These are phyloP conservation scores for Blepharisma undulans DNA, from an alignment of 169 alveolate genomes.

Conservation along the genomic window DNA sequence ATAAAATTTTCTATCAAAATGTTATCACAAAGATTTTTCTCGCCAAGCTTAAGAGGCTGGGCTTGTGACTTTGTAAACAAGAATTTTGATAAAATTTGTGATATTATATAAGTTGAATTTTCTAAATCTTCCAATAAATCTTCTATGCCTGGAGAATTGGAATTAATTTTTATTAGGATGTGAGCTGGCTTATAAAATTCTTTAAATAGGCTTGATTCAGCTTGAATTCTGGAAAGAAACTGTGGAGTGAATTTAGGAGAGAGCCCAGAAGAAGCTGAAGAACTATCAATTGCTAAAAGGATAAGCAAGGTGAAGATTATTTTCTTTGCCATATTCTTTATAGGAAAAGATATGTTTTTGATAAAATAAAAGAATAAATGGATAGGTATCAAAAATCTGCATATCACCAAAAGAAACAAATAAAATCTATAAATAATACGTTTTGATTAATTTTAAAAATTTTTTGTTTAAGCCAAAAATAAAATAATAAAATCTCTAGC, in stretches of 20 bases:
- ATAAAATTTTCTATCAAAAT: background rate
- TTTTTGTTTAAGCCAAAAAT: no score
- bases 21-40: background rate
- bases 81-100: background rate
- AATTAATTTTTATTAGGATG: no score
- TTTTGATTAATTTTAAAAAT: no score
- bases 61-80: background rate
- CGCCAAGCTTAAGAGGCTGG: background rate
- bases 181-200: background rate
- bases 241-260: background rate
- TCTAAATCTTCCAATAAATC: background rate
- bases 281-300: background rate
- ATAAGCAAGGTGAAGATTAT: background rate
- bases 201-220: background rate
- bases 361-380: no score
- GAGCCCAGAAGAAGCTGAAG: background rate
- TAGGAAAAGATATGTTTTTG: no score
- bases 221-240: background rate
- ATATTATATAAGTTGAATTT: background rate
- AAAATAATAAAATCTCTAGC: no score
- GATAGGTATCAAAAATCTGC: no score
- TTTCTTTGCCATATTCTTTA: background rate
- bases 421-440: no score
- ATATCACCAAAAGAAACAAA: no score
- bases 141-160: background rate